Evolutionary conservation across 2,329 filamentous ascomycete genomes (phyloP), one percentile per base, ranked within the genome.

Genomic region (Aspergillus luchuensis): DNA sequence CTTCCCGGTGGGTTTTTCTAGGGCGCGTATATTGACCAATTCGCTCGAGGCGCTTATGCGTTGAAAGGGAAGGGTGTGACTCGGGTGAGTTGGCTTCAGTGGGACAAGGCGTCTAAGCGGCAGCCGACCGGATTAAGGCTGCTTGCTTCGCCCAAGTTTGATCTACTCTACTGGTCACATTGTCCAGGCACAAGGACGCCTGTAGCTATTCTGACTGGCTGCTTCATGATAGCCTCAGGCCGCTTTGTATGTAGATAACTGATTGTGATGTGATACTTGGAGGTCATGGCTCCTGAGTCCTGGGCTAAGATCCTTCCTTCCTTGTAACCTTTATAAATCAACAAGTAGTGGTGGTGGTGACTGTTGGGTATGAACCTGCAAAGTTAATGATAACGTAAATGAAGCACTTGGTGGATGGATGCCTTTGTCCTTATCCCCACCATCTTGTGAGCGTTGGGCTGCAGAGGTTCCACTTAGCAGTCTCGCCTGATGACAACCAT

Each of bases 21-120:
- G 8, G 23, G 38, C 52, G 56, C 51, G 19, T 47, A 51, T 55
- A 47, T 43, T 33, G 28, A 38, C 57, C 57, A 62, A 59, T 59
- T 57, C 56, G 53, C 49, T 51, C 43, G 52, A 21, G 47, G 39
- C 45, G 59, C 23, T 49, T 58, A 61, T 58, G 57, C 58, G 58
- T 57, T 48, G 45, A 54, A 51, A 21, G 10, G 55, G 15, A 56
- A 43, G 36, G 36, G 62, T 59, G 58, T 63, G 64, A 51, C 54
- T 61, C 57, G 62, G 56, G 30, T 66, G 66, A 65, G 64, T 63
- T 65, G 64, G 57, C 59, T 41, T 36, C 38, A 59, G 45, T 59
- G 28, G 47, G 52, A 47, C 41, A 59, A 41, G 45, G 52, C 56
- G 57, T 61, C 50, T 58, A 56, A 59, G 56, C 60, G 63, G 58